phyloP scores from a whole-genome alignment of 139 green algal genomes.

The Edaphochlamys debaryana region DNA sequence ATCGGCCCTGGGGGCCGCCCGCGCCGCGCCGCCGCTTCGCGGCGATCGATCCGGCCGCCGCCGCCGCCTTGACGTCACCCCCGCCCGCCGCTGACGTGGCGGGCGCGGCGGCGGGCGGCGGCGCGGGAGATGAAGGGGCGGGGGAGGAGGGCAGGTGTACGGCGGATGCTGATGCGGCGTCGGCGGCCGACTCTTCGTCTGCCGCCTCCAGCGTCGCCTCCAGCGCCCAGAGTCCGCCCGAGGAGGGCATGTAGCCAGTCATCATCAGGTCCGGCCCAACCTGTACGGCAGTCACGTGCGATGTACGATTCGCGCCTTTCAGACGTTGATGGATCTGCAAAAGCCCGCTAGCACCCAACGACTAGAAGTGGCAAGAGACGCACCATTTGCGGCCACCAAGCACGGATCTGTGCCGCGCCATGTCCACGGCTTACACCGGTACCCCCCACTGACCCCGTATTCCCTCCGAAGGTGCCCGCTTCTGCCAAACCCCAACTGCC shows the following conservation, averaged over 20 bases:
- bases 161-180: not conserved
- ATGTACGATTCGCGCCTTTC: too few relatives aligned
- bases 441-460: too few relatives aligned
- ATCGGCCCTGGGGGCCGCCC: conserved; percentile 1
- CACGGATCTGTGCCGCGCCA: too few relatives aligned
- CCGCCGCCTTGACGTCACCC: not conserved
- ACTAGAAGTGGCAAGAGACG: too few relatives aligned
- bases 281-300: conserved; percentile 16
- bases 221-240: conserved; percentile 63
- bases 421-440: too few relatives aligned
- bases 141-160: not conserved
- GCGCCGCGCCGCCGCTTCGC: conserved; percentile 8
- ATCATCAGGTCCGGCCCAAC: conserved; percentile 90
- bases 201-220: conserved; percentile 43
- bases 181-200: conserved; percentile 12
- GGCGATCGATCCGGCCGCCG: not conserved
- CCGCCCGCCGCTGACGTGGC: not conserved
- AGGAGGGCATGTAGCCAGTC: conserved; percentile 88
- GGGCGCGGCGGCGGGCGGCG: not conserved
- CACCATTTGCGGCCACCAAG: too few relatives aligned
- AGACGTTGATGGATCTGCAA: too few relatives aligned
- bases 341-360: too few relatives aligned
- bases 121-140: not conserved
- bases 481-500: too few relatives aligned
- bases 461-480: too few relatives aligned